Conservation (phyloP, 176 grass and related monocot genomes). For the Triticum turgidum region DNA sequence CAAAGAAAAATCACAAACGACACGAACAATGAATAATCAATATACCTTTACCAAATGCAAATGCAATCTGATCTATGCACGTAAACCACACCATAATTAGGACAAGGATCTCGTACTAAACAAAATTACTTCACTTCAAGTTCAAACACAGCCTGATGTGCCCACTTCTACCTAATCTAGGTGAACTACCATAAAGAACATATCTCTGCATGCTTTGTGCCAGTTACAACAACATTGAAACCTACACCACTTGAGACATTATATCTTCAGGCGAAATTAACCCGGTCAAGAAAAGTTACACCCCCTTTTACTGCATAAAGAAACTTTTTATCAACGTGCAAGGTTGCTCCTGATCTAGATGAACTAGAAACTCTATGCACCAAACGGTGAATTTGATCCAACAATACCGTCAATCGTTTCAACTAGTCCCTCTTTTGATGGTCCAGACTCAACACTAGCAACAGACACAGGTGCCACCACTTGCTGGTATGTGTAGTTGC, state of each 20-base stretch:
- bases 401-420: neutral
- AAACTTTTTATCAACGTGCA: neutral
- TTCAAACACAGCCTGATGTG: neutral
- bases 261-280: neutral
- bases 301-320: neutral
- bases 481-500: conserved; percentile 21
- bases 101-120: neutral
- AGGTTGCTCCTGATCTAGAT: neutral
- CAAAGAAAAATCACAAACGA: neutral
- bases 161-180: neutral
- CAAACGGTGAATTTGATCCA: neutral
- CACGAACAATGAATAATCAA: neutral
- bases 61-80: neutral
- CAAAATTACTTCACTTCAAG: neutral
- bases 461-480: conserved; percentile 23
- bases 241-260: neutral
- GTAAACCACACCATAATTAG: neutral
- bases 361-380: neutral
- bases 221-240: neutral
- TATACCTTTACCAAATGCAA: neutral
- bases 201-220: neutral
- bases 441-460: neutral
- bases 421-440: neutral
- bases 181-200: neutral
- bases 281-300: neutral